Percentiles rank a stretch among this genome's conserved stretches.
Evolutionary conservation across 805 yeast species (phyloP).

Genomic region (Starmerella sp.): DNA sequence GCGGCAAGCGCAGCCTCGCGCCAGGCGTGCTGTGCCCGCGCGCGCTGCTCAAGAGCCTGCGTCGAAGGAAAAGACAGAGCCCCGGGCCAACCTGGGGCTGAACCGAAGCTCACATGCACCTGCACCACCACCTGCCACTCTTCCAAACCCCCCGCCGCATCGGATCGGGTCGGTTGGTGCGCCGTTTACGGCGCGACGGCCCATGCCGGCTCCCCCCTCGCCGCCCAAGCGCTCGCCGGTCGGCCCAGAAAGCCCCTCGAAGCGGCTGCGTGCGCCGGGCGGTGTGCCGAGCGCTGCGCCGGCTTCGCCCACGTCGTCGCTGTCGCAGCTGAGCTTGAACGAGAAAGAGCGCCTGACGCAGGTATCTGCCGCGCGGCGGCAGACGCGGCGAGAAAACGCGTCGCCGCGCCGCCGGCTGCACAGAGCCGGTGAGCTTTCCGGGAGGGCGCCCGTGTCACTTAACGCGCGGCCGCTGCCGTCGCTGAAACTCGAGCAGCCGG

Average conservation of each 20-base stretch:
- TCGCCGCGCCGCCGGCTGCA: not conserved
- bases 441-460: not conserved
- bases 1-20: not conserved
- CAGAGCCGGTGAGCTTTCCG: not conserved
- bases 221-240: constrained; percentile 7
- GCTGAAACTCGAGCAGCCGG: not conserved
- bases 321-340: constrained; percentile 6
- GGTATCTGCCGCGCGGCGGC: constrained; percentile 8
- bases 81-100: no score
- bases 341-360: constrained; percentile 8
- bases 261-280: constrained; percentile 12
- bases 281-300: constrained; percentile 5
- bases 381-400: constrained; percentile 3
- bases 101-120: no score
- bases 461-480: constrained; percentile 1
- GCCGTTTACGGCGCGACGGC: no score
- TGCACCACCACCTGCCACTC: no score
- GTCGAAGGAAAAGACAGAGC: no score
- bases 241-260: constrained; percentile 13
- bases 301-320: not conserved
- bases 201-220: not conserved
- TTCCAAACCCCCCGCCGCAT: no score
- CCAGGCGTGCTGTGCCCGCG: no score
- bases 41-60: no score
- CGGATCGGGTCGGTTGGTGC: no score